phyloP scores from a whole-genome alignment of 2,329 filamentous ascomycete species.

The Ascosphaera pollenicola region DNA sequence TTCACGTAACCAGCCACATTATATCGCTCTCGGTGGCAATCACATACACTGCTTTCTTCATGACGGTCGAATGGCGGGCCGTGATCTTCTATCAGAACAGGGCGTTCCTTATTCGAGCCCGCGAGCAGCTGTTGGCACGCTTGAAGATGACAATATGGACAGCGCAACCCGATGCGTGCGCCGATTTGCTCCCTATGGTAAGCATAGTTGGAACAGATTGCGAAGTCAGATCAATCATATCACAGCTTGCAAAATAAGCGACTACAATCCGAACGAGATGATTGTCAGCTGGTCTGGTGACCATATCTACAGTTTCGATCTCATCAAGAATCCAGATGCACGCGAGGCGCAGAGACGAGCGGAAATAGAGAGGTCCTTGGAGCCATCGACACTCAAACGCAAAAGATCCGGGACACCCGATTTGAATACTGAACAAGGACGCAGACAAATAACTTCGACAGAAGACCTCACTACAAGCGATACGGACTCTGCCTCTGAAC shows the following conservation, averaged over 20 bases:
- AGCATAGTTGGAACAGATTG: conserved; percentile 23
- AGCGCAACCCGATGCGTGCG: conserved; percentile 43
- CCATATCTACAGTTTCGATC: conserved; percentile 43
- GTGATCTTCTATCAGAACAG: conserved; percentile 31
- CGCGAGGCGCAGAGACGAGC: conserved; percentile 17
- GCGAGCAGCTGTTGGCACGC: conserved; percentile 3
- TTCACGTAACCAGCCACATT: conserved; percentile 43
- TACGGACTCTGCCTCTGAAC: too few species aligned
- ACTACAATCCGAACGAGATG: conserved; percentile 45
- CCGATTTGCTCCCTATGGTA: conserved; percentile 41
- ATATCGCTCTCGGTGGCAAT: conserved; percentile 46
- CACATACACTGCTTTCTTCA: conserved; percentile 48
- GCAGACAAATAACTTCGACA: too few species aligned
- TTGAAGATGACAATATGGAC: conserved; percentile 32
- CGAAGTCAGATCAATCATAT: conserved; percentile 39
- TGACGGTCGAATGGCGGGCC: conserved; percentile 43
- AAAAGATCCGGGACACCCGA: background rate
- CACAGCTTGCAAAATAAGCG: conserved; percentile 48
- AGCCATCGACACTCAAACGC: background rate
- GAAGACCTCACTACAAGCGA: too few species aligned
- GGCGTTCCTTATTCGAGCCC: conserved; percentile 13
- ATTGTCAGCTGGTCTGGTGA: conserved; percentile 47
- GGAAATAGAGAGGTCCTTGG: conserved; percentile 7
- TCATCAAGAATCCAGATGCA: conserved; percentile 35
- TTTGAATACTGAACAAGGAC: too few species aligned